Percentiles rank a stretch among this genome's conserved stretches.
phyloP scores from a whole-genome alignment of 2,329 filamentous ascomycete species.

The Aureobasidium subglaciale region DNA sequence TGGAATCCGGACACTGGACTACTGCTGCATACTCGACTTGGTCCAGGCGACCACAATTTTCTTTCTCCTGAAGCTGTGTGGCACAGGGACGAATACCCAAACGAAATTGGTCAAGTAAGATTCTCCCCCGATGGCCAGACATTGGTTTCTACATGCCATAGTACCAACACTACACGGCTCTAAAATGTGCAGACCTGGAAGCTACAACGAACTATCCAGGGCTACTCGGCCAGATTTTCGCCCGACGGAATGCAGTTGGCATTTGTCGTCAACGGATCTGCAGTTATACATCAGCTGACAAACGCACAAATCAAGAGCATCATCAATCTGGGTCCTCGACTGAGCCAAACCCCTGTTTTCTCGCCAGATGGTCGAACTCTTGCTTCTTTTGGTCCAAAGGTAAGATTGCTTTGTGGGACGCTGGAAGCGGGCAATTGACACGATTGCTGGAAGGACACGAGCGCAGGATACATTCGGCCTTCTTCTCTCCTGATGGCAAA shows the following conservation, averaged over 20 bases:
- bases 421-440: background rate
- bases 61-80: background rate
- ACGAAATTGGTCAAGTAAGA: background rate
- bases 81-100: background rate
- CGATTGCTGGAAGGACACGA: background rate
- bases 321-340: too few species aligned
- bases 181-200: background rate
- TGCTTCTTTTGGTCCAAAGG: too few species aligned
- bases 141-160: background rate
- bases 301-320: too few species aligned
- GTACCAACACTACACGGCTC: background rate
- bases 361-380: too few species aligned
- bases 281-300: too few species aligned
- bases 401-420: too few species aligned
- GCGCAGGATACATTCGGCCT: too few species aligned
- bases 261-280: background rate
- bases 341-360: too few species aligned
- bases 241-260: background rate
- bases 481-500: background rate
- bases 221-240: background rate
- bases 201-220: background rate
- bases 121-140: background rate
- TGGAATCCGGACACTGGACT: slow-evolving; percentile 2
- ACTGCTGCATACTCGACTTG: background rate
- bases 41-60: background rate